Evolutionary conservation across 2,329 filamentous ascomycete genomes (phyloP).

Genomic region (Diaporthe sp.): DNA sequence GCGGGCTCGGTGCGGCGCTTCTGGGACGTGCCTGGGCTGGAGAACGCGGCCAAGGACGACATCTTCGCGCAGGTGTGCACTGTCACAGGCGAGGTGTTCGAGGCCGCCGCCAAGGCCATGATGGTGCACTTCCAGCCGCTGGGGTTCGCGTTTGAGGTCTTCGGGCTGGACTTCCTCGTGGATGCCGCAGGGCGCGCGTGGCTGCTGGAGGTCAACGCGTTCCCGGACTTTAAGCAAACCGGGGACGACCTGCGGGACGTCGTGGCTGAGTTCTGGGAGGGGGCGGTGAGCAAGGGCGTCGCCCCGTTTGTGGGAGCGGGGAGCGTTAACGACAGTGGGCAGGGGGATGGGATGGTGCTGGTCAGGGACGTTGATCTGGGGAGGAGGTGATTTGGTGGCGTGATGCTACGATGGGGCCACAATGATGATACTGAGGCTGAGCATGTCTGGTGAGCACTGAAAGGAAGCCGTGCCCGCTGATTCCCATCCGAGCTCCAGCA

Average conservation of each 20-base stretch:
- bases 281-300: slow-evolving; percentile 75
- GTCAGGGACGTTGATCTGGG: slow-evolving; percentile 67
- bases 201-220: slow-evolving; percentile 93
- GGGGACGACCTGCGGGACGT: slow-evolving; percentile 78
- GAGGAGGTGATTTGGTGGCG: slow-evolving; percentile 39
- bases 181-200: slow-evolving; percentile 73
- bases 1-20: slow-evolving; percentile 77
- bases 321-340: slow-evolving; percentile 39
- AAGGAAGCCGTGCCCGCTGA: neutral
- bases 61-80: slow-evolving; percentile 80
- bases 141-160: slow-evolving; percentile 90
- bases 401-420: slow-evolving; percentile 32
- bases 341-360: slow-evolving; percentile 57
- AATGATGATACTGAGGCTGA: slow-evolving; percentile 9
- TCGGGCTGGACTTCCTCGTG: slow-evolving; percentile 90
- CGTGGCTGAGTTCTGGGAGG: slow-evolving; percentile 81
- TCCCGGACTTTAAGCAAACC: slow-evolving; percentile 95
- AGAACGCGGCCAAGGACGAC: slow-evolving; percentile 53
- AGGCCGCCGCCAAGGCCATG: slow-evolving; percentile 86
- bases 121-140: slow-evolving; percentile 91
- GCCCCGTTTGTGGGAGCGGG: slow-evolving; percentile 70
- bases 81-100: slow-evolving; percentile 82
- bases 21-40: slow-evolving; percentile 67
- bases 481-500: neutral
- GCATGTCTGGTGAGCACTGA: neutral